These are phyloP conservation scores for Nissolia schottii DNA, from an alignment of 306 rosid genomes.

Conservation along the genomic window DNA sequence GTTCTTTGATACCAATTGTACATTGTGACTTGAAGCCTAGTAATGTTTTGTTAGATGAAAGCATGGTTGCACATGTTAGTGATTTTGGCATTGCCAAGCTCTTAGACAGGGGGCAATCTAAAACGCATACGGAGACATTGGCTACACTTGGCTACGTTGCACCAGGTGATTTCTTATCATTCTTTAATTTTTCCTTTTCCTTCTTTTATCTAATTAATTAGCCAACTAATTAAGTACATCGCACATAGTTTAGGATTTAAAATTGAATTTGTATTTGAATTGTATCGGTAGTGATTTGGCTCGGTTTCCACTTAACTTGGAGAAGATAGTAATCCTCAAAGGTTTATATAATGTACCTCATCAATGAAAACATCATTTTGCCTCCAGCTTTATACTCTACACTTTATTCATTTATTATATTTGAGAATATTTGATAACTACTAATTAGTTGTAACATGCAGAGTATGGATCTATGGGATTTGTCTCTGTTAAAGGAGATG, in stretches of 20 bases:
- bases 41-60: conserved; percentile 20
- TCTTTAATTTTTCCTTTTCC: not conserved
- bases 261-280: too few relatives aligned
- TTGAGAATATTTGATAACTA: not conserved
- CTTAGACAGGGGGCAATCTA: conserved; percentile 9
- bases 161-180: conserved; percentile 13
- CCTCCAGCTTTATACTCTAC: too few relatives aligned
- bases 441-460: not conserved
- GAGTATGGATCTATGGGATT: conserved; percentile 23
- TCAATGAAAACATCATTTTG: too few relatives aligned
- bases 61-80: conserved; percentile 25
- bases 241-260: too few relatives aligned
- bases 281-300: too few relatives aligned
- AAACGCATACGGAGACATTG: conserved; percentile 4
- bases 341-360: too few relatives aligned
- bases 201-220: not conserved
- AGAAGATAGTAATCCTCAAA: too few relatives aligned
- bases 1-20: conserved; percentile 22
- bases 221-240: too few relatives aligned
- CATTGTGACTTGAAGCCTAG: conserved; percentile 29
- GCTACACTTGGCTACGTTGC: conserved; percentile 27
- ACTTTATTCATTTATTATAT: not conserved
- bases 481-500: conserved; percentile 20
- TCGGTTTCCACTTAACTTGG: too few relatives aligned
- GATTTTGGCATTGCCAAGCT: conserved; percentile 33